Base-by-base conservation (phyloP, 73 alveolate species). In the Paramecium caudatum region DNA sequence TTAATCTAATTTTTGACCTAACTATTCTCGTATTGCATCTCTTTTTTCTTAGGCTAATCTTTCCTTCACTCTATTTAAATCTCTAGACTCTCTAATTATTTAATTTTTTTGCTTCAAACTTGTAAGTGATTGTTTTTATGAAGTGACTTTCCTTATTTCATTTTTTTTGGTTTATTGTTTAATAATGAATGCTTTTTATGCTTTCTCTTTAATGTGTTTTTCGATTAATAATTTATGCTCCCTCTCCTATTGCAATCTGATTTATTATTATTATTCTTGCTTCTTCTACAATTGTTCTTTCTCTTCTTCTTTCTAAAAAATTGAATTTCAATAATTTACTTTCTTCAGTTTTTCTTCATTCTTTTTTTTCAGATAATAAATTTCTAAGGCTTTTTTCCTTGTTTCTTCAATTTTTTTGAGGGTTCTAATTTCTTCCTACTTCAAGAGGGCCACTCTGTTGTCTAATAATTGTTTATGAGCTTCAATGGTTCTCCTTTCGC, bases 381-480 rank as follows among this genome's bases (percentile, higher is more conserved):
- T 91, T 92, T 95, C 96, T 69, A 91, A 88, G n/a, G 92, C 94
- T 81, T 61, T 95, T 48, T 94, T 94, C 34, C 95, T 62, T 7
- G 96, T 83, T 43, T 82, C 94, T 88, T 92, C 97, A 17, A 95
- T 94, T 61, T 94, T 94, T 65, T 78, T 92, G 78, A 92, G 85
- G 8, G 91, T 81, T 50, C 92, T 85, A 27, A 37, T 68, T 39
- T 92, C 97, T 81, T 95, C 97, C 21, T 74, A 65, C 83, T 85
- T 94, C 13, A 95, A 90, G 82, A 95, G 61, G 19, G 94, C 94
- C 17, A 95, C 47, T 41, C 98, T 82, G 63, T 95, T 95, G 39
- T 94, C 96, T 30, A 94, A 78, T 46, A 88, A 32, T 86, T 94
- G 50, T 4, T 96, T 97, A 36, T 94, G 80, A 12, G 70, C 80